Evolutionary conservation across 164 flowering plant genomes (phyloP), one percentile per base, ranked within the genome.

Genomic region (Magnolia kwangsiensis): DNA sequence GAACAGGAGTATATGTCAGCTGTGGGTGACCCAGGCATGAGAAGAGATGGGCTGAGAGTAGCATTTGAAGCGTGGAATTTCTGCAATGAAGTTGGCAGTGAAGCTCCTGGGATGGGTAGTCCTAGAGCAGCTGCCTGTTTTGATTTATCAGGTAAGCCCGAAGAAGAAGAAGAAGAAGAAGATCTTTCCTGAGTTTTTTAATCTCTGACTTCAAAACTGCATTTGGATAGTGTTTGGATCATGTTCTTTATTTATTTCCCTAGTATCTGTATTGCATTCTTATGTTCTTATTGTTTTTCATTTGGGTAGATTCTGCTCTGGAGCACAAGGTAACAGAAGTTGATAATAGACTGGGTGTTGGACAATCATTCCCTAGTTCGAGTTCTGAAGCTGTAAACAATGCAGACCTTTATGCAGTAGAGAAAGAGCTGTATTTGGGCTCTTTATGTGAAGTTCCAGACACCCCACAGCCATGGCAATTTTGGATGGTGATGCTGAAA

Each of bases 91-190:
- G 98, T 95, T 79, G 98, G 93, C 3, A 11, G 37, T 49, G 98
- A 95, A 86, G 97, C 98, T 73, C 95, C 91, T 68, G 76, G 51
- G 1, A 88, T 91, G 93, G 97, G 98, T 1, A 93, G 98, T 80
- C 98, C 98, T 10, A 89, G 98, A 83, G 90, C 92, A 51, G 98
- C 98, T 64, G 97, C 93, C 80, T 93, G 98, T 76, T 89, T 90
- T 81, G 95, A 95, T 87, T 71, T 91, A 77, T 76, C 86, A 71
- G 75, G 88, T 82, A 81, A 84, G 81, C 72, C 13, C 75, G 67
- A 55, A 67, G 24, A 64, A 8, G 23, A 27, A 27, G 24, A 9
- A 20, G 24, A 59, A 19, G 63, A 59, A n/a, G 4, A 64, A 64
- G 10, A 24, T 68, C 37, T 24, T 65, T 20, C 45, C 0, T 68